Base-by-base conservation (phyloP, 805 yeast species). In the Starmerella apis region DNA sequence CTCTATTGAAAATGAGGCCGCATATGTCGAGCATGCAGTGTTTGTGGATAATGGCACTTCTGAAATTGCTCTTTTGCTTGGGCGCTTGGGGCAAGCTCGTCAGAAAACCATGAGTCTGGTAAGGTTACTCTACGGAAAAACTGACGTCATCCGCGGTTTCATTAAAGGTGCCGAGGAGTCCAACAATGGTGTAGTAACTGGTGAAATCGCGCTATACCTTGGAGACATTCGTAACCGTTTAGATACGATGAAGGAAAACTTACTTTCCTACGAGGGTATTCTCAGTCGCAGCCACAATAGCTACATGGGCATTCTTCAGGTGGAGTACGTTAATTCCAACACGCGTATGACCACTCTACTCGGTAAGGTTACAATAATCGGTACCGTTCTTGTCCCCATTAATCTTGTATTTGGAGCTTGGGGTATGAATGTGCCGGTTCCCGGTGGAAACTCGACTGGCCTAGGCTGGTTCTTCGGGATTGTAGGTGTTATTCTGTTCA, bases 141-240 rank as follows among this genome's bases (percentile, higher is more conserved):
- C 96, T 0, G 97, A 90, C 65, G 97, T 88, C 49, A 83, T 88
- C 61, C 83, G 84, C 60, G 87, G 86, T 94, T 86, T 88, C 71
- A 90, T 95, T 33, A 88, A 88, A 64, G 75, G 97, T 60, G 86
- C 95, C 66, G 88, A 83, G 61, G 96, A 87, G 67, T 80, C 77
- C 13, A 67, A 64, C 27, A 63, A 65, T 43, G 69, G 68, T 57
- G 95, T 96, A 47, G 75, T 23, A 11, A 32, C 94, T 60, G 90
- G 83, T 22, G 96, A 90, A 60, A 88, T 90, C 66, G 95, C 95
- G 0, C 72, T 88, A 56, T 88, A 86, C 65, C 69, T 88, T 54
- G 96, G 96, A 51, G 97, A 88, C 77, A 87, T 88, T 63, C 96
- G 87, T 68, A 96, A 88, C 73, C 97, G 88, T 75, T 82, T 90